These are phyloP conservation scores for Excoecaria cochinchinensis DNA, from an alignment of 345 rosid genomes.

Conservation along the genomic window DNA sequence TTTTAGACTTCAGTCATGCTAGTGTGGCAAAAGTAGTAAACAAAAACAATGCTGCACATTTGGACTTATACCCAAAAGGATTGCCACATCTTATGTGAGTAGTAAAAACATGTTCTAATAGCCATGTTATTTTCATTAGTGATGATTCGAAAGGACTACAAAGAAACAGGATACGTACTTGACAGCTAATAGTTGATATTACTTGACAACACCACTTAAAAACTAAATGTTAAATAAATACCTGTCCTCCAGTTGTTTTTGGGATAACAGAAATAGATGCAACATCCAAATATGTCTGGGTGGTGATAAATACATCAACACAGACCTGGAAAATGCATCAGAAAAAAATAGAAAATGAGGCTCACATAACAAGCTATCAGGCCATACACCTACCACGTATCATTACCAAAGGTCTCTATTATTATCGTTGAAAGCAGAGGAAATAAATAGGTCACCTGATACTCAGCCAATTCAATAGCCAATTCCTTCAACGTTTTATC, in stretches of 20 bases:
- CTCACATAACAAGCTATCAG: constrained; percentile 3
- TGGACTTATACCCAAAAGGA: not conserved
- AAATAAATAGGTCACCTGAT: constrained; percentile 57
- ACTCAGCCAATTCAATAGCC: constrained; percentile 99
- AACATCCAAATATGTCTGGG: constrained; percentile 85
- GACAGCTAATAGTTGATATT: not conserved
- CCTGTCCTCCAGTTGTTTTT: constrained; percentile 96
- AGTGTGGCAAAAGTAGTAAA: not conserved
- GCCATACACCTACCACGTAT: not conserved
- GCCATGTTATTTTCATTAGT: not conserved
- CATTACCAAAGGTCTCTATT: not conserved
- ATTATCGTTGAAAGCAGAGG: not conserved
- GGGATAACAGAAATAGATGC: constrained; percentile 91
- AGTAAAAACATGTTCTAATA: not conserved
- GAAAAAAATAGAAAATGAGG: constrained; percentile 17
- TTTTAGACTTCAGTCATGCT: not conserved
- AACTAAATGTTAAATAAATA: constrained; percentile 18
- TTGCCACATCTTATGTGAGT: not conserved
- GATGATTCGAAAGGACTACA: not conserved
- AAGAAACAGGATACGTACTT: not conserved
- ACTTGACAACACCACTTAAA: not conserved
- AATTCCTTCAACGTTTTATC: constrained; percentile 85
- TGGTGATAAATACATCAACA: constrained; percentile 84
- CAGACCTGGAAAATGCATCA: constrained; percentile 63
- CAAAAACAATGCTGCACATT: not conserved